phyloP scores from a whole-genome alignment of 768 basidiomycete species.

The Lactarius hatsudake region DNA sequence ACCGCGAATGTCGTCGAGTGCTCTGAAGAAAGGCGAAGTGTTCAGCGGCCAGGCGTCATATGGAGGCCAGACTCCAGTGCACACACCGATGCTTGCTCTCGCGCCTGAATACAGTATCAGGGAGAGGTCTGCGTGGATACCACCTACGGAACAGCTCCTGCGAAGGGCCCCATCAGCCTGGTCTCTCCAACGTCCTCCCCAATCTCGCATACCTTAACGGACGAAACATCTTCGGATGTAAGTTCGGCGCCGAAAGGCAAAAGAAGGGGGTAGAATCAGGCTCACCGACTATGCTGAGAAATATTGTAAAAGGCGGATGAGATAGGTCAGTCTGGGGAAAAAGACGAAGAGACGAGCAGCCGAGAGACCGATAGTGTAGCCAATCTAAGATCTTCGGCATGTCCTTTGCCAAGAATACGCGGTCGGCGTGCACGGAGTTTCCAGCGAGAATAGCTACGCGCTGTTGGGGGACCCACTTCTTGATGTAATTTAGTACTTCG shows the following conservation, averaged over 20 bases:
- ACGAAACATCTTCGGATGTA: constrained; percentile 64
- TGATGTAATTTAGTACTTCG: constrained; percentile 71
- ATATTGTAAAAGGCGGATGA: neutral
- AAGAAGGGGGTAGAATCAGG: neutral
- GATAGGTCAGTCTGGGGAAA: constrained; percentile 12
- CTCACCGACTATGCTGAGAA: constrained; percentile 66
- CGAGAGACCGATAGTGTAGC: constrained; percentile 71
- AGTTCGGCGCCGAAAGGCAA: neutral
- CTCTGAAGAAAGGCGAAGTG: constrained; percentile 42
- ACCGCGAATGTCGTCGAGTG: constrained; percentile 74
- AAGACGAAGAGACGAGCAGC: neutral
- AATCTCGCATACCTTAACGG: constrained; percentile 57
- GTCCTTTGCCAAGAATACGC: constrained; percentile 63
- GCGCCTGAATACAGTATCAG: constrained; percentile 29
- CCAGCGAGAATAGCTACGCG: constrained; percentile 75
- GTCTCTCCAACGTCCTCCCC: neutral
- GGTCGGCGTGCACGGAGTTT: constrained; percentile 82
- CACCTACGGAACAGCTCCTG: constrained; percentile 76
- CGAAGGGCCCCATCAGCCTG: neutral
- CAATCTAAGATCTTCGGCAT: constrained; percentile 82
- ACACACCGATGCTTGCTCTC: constrained; percentile 59
- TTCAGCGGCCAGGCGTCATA: neutral
- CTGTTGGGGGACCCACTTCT: constrained; percentile 75
- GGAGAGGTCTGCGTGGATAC: constrained; percentile 45
- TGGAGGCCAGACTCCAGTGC: neutral